Base-by-base conservation (phyloP, 208 protist genomes). In the Crithidia thermophila region DNA sequence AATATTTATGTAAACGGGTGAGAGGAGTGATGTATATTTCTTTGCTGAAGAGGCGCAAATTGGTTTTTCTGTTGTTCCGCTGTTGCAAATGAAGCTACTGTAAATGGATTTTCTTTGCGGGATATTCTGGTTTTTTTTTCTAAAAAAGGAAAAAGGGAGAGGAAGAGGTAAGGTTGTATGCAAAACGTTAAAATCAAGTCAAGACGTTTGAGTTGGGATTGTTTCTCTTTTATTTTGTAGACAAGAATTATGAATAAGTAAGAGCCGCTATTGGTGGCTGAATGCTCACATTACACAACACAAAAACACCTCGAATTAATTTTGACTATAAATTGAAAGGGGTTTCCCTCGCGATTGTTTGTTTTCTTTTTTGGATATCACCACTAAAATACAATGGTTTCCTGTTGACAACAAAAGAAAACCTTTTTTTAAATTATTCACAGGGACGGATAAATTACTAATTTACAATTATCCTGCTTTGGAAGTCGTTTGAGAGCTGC, bases 231-330 rank as follows among this genome's bases (percentile, higher is more conserved):
- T 52, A 6, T 9, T 18, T 30, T 52, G 27, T 8, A 52, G 28
- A 31, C 8, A 27, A 28, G 34, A 59, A 28, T 23, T 66, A 45
- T 56, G 40, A 14, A 56, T 31, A 72, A 39, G 56, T 47, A 64
- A 46, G 13, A 60, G 21, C 51, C 16, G 30, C 40, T 52, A 61
- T 2, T 23, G 2, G 5, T n/a, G 11, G 28, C 11, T 60, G 53
- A 36, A 60, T 60, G 36, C 34, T 30, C 21, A 51, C 16, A 47
- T 56, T 21, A 2, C 40, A 30, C 18, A 6, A 43, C 57, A 39
- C 13, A 23, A 30, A 23, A 70, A 8, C 25, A 52, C 21, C 45
- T 31, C n/a, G n/a, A n/a, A n/a, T n/a, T n/a, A n/a, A n/a, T n/a
- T n/a, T n/a, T n/a, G n/a, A n/a, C n/a, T n/a, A n/a, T n/a, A n/a